Percentiles rank a stretch among this genome's conserved stretches.
Conservation (phyloP, 495 filamentous ascomycete genomes). For the Neurospora sp. region DNA sequence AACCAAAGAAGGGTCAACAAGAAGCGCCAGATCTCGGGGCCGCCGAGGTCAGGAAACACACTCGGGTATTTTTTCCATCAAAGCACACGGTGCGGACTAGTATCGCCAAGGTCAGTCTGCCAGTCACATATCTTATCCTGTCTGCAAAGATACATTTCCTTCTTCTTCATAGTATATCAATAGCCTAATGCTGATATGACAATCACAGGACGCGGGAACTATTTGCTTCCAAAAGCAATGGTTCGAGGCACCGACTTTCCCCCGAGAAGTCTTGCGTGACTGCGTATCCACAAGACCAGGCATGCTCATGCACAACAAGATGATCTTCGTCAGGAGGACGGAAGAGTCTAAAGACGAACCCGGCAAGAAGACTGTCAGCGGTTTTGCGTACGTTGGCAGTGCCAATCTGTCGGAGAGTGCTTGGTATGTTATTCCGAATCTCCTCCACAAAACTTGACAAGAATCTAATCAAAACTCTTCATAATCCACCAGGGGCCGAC, state of each 20-base stretch:
- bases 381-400: constrained; percentile 83
- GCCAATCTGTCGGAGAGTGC: constrained; percentile 88
- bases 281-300: constrained; percentile 56
- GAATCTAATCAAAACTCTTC: neutral
- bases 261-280: constrained; percentile 59
- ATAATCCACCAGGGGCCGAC: constrained; percentile 26
- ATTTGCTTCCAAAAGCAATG: constrained; percentile 65
- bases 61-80: constrained; percentile 80
- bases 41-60: constrained; percentile 35
- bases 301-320: constrained; percentile 83
- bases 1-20: constrained; percentile 20
- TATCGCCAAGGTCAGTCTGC: constrained; percentile 45
- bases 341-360: neutral
- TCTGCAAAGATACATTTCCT: neutral
- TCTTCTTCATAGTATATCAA: neutral
- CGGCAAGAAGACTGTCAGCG: neutral
- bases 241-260: constrained; percentile 59
- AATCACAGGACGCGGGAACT: constrained; percentile 53
- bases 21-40: constrained; percentile 21
- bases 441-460: neutral
- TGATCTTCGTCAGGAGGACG: constrained; percentile 54
- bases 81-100: constrained; percentile 48
- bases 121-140: constrained; percentile 26
- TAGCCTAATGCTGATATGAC: neutral
- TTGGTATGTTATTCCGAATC: constrained; percentile 49